Evolutionary conservation across 148 eudicot species (phyloP), one percentile per base, ranked within the genome.

Genomic region (Persicaria maculosa): DNA sequence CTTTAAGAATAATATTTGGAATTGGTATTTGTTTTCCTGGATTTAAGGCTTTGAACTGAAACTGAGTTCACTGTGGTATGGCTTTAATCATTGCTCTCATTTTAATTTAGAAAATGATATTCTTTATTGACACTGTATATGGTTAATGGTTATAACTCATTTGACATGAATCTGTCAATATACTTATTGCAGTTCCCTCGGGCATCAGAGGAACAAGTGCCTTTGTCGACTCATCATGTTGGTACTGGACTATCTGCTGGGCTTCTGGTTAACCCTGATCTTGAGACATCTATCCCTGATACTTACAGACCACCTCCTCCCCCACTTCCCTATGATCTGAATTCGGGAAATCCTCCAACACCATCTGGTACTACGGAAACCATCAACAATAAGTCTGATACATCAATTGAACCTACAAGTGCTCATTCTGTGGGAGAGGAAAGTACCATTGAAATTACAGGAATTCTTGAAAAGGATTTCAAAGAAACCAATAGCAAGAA

Each of bases 271-370:
- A 85, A 94, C 79, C 86, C 95, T 44, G 91, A 94, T 84, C 81
- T 94, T 40, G 95, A 91, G 53, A 91, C 93, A 31, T 83, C 98
- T 67, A 77, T 71, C 72, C 90, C 88, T 4, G 97, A 91, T 78
- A 89, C 93, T 67, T 94, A 83, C 50, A 85, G 83, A 45, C 80
- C 93, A 20, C 98, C 97, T 54, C 93, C 98, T 58, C 80, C 86
- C 11, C 98, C 98, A 54, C 67, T 88, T 74, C 97, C 97, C 4
- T 91, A 81, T 71, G 87, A 87, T 59, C 74, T 76, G 52, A 78
- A 87, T 84, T 48, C 64, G 59, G 85, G 87, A 71, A 81, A 52
- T 74, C 86, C 89, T 59, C 88, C 58, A 76, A 79, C 90, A 47
- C 79, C 83, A 7, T 50, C 80, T n/a, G 74, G 58, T 58, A 76